A percentile compares a stretch with the other conserved stretches of the same genome.
Conservation (phyloP, 1,139 yeast genomes). For the Wickerhamomyces sp. region DNA sequence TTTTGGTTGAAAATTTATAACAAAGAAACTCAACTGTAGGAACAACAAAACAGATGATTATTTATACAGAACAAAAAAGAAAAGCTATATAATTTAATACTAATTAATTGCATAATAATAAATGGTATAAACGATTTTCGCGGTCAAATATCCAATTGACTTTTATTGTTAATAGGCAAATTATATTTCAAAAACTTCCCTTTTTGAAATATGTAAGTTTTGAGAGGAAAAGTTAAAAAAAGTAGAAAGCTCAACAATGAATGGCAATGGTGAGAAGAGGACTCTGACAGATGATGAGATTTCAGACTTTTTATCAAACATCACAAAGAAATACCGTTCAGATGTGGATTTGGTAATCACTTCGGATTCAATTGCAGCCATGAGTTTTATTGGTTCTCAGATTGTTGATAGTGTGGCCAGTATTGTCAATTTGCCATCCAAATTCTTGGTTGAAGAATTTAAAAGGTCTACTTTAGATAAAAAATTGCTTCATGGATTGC, state of each 20-base stretch:
- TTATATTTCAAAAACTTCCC: too few species aligned
- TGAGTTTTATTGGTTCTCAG: constrained; percentile 4
- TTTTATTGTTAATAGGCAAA: too few species aligned
- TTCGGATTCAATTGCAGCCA: constrained; percentile 6
- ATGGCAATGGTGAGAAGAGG: background rate
- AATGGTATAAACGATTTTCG: too few species aligned
- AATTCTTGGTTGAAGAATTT: constrained; percentile 9
- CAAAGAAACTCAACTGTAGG: background rate
- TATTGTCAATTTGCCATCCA: constrained; percentile 9
- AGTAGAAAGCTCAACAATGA: too few species aligned
- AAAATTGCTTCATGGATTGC: constrained; percentile 4
- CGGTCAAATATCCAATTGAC: too few species aligned
- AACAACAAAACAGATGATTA: background rate
- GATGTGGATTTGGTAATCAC: constrained; percentile 1
- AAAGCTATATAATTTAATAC: too few species aligned
- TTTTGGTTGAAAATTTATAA: background rate
- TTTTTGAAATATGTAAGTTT: too few species aligned
- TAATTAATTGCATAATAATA: too few species aligned
- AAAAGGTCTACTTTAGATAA: constrained; percentile 1
- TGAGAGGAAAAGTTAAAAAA: too few species aligned
- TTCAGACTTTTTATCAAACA: background rate
- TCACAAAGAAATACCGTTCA: background rate
- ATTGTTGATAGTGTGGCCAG: constrained; percentile 7
- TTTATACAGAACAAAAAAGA: too few species aligned
- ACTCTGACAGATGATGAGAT: background rate